Base-by-base conservation (phyloP, 2,329 filamentous ascomycete genomes). In the Fusarium multiceps region DNA sequence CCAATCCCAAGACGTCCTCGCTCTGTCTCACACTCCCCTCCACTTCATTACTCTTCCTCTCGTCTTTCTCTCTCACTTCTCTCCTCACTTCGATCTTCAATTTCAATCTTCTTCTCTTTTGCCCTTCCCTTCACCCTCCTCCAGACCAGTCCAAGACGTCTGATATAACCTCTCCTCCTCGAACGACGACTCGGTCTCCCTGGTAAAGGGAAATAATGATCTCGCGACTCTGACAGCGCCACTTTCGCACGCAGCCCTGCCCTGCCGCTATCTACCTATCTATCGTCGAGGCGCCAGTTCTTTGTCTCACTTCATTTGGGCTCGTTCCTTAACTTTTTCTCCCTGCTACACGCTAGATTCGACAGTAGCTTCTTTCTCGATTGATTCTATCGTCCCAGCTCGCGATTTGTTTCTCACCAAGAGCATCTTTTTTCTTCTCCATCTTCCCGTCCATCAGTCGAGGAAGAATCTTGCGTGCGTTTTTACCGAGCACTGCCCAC, bases 251-350 rank as follows among this genome's bases (percentile, higher is more conserved):
- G 55, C 60, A 71, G 65, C 63, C 66, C 63, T 67, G 66, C 73
- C 60, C 49, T 72, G 66, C 73, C 74, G 66, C 72, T 69, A 63
- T 63, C 49, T 67, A 72, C 69, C 72, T 69, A 63, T 63, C 49
- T 67, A 72, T 70, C 59, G 67, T 75, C 72, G 72, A 76, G 74
- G 59, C 74, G 72, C 69, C 73, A 69, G 71, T 73, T 76, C 68
- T 74, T 77, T 77, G 75, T 78, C 76, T 77, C 75, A 77, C 71
- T 65, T 58, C 59, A 63, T 66, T 64, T 71, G 68, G 71, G 65
- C 64, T 67, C 68, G 65, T 69, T 69, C 63, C 72, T 74, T 71
- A 66, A 61, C 72, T 74, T 71, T 57, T 72, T 63, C 70, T 72
- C 74, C 71, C 72, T 76, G 64, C 69, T 63, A 69, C 63, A 59